phyloP scores from a whole-genome alignment of 78 protist species.

The Mantamonas sphyraenae region DNA sequence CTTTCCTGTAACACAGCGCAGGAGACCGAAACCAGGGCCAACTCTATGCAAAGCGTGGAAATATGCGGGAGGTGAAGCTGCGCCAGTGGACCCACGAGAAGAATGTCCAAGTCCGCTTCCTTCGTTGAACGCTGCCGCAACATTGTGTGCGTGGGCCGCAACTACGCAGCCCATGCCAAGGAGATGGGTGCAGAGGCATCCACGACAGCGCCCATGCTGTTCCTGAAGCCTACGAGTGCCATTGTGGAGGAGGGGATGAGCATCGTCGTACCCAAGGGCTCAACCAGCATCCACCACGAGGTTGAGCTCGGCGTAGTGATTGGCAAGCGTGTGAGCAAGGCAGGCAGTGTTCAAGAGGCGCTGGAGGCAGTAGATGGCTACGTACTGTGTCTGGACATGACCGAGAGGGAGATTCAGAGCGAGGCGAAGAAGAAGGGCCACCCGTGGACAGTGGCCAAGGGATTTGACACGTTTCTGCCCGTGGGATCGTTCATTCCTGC shows the following conservation, averaged over 20 bases:
- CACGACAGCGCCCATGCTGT: conserved; percentile 29
- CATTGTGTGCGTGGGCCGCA: conserved; percentile 8
- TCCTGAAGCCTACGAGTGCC: conserved; percentile 38
- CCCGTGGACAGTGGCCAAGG: conserved; percentile 50
- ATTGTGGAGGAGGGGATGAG: background rate
- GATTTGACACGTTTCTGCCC: conserved; percentile 43
- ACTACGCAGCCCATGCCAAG: conserved; percentile 25
- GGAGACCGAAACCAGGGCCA: no score
- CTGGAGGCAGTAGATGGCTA: conserved; percentile 15
- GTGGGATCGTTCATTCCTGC: conserved; percentile 12
- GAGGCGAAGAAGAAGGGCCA: conserved; percentile 38
- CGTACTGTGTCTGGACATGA: conserved; percentile 33
- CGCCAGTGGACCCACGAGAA: no score
- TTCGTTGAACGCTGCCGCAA: background rate
- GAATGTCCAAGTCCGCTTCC: no score
- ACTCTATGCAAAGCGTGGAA: no score
- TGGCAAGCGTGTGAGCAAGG: conserved; percentile 5
- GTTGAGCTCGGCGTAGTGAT: conserved; percentile 45
- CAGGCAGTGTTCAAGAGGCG: background rate
- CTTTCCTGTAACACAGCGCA: no score
- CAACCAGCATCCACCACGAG: conserved; percentile 37
- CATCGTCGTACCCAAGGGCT: background rate
- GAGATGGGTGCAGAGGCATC: conserved; percentile 19
- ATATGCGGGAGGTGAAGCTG: no score
- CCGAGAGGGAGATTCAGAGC: conserved; percentile 25